phyloP scores from a whole-genome alignment of 139 green algal genomes.

The Auxenochlorella pyrenoidosa region DNA sequence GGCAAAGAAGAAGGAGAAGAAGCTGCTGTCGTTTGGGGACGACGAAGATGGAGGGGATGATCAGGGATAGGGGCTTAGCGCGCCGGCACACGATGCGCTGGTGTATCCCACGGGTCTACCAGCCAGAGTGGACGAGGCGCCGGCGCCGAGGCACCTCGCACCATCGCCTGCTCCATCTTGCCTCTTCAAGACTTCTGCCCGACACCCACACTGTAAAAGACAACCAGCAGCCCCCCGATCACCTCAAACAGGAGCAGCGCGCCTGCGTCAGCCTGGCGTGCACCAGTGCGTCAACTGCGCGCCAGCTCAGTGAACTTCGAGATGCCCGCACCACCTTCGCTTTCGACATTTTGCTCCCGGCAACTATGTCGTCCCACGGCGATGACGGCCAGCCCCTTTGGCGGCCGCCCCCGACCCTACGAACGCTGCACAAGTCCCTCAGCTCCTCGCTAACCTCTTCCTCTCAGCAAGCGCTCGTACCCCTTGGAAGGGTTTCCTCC shows the following conservation, averaged over 20 bases:
- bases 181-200: no score
- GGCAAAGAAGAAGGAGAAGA: conserved; percentile 8
- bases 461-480: background rate
- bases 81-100: background rate
- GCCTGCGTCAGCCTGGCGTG: background rate
- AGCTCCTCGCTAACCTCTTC: background rate
- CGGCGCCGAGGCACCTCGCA: background rate
- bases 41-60: conserved; percentile 22
- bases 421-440: background rate
- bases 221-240: no score
- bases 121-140: background rate
- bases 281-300: background rate
- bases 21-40: conserved; percentile 13
- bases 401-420: background rate
- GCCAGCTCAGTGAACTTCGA: background rate
- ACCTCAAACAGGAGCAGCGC: background rate
- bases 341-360: no score
- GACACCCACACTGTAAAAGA: no score
- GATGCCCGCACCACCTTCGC: background rate
- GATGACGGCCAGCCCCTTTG: background rate
- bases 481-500: conserved; percentile 22
- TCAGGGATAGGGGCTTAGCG: background rate
- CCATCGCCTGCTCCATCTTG: no score
- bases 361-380: no score
- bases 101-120: no score